Base-by-base conservation (phyloP, 441 rosid genomes). In the Adansonia gregorii region DNA sequence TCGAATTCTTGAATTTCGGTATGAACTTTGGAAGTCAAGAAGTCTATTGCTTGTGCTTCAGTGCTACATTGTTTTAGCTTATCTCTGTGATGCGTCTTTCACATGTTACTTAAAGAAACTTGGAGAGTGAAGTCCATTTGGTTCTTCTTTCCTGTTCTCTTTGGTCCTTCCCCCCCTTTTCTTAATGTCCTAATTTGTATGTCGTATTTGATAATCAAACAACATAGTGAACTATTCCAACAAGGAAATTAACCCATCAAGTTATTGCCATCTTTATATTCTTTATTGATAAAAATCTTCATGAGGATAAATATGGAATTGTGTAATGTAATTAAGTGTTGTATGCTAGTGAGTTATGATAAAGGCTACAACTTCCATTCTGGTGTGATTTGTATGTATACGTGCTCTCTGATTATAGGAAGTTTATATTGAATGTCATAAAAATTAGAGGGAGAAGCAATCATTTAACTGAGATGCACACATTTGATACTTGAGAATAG, bases 1-100 rank as follows among this genome's bases (percentile, higher is more conserved):
- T 76, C 88, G 97, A 64, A 77, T 95, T 82, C 93, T 92, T 65
- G 81, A 83, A 76, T 75, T 79, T 22, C 76, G 94, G 99, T 95
- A 86, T 78, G 80, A 65, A 24, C 43, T 78, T 67, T 41, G 46
- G 78, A 68, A 67, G 77, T 8, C 68, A 66, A 22, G 59, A 20
- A 43, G 69, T 35, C 22, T 67, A 5, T 56, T 52, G 72, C 17
- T 58, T 72, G 22, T 59, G 75, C 66, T 72, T 65, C 27, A 52
- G 46, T 31, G 17, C 52, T 55, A 41, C 51, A 39, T 22, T 17
- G 69, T 31, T 27, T 54, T 71, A 58, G 22, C 35, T 49, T 70
- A 8, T 39, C 43, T 72, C 43, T 49, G 11, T 64, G 43, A 76
- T 67, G n/a, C 27, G 35, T 20, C 24, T 73, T 77, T 52, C 46